Conservation (phyloP, 2,329 filamentous ascomycete genomes). For the Myriosclerotinia curreyana region DNA sequence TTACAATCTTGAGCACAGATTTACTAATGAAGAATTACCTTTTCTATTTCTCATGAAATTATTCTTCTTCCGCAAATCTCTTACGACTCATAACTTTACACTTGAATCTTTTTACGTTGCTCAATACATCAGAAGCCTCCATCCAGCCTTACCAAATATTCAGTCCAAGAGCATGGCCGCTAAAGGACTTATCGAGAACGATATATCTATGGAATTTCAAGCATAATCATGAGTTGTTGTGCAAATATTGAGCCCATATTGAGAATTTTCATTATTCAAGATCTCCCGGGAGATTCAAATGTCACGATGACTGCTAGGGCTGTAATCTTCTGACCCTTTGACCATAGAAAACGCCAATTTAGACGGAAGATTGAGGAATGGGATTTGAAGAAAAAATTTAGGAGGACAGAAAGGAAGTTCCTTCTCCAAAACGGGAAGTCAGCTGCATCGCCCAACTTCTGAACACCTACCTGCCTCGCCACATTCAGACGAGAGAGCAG, state of each 20-base stretch:
- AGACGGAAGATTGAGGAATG: conserved; percentile 8
- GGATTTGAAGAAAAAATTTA: conserved; percentile 17
- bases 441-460: too few relatives aligned
- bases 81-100: not conserved
- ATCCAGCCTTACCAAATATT: not conserved
- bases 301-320: too few relatives aligned
- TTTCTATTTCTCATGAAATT: too few relatives aligned
- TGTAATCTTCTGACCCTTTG: not conserved
- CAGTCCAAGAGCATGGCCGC: not conserved
- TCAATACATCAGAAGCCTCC: not conserved
- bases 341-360: conserved; percentile 12
- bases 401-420: not conserved
- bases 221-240: not conserved
- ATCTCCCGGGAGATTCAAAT: too few relatives aligned
- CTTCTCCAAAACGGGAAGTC: not conserved
- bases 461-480: not conserved
- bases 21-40: not conserved
- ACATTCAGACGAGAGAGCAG: not conserved
- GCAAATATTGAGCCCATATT: too few relatives aligned
- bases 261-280: too few relatives aligned
- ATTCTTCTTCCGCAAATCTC: not conserved
- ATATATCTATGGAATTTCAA: not conserved
- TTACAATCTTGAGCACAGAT: not conserved
- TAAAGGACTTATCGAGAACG: not conserved
- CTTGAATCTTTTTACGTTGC: not conserved